phyloP scores from a whole-genome alignment of 352 stramenopile genomes.

The Blastocystis sp. region DNA sequence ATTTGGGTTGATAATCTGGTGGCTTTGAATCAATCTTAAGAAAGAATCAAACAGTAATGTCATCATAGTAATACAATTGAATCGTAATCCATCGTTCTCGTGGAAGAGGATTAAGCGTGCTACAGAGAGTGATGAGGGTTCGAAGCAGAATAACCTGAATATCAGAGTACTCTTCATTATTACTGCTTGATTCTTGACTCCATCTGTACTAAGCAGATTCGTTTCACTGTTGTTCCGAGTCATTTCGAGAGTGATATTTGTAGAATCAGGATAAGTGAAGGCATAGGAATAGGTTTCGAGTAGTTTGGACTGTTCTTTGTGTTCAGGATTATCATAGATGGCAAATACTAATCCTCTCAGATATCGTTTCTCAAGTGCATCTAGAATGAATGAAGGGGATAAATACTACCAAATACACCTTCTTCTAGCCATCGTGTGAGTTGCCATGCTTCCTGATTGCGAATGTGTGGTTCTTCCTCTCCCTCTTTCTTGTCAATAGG shows the following conservation, averaged over 20 bases:
- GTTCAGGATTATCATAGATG: slow-evolving; percentile 40
- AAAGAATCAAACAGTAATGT: background rate
- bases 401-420: slow-evolving; percentile 18
- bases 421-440: slow-evolving; percentile 45
- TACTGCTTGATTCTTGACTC: slow-evolving; percentile 45
- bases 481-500: background rate
- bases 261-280: slow-evolving; percentile 9
- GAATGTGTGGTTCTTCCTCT: background rate
- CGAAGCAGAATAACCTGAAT: slow-evolving; percentile 28
- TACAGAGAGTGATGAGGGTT: slow-evolving; percentile 47
- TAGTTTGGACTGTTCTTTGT: background rate
- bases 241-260: slow-evolving; percentile 2
- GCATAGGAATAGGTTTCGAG: slow-evolving; percentile 51
- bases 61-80: slow-evolving; percentile 49
- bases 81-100: slow-evolving; percentile 36
- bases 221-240: slow-evolving; percentile 21
- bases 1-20: slow-evolving; percentile 38
- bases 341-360: slow-evolving; percentile 21
- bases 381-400: background rate
- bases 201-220: background rate
- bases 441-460: slow-evolving; percentile 33
- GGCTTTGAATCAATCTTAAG: background rate
- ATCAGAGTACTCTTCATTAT: background rate
- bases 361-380: slow-evolving; percentile 51
- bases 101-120: slow-evolving; percentile 24